Base-by-base conservation (phyloP, 176 grass and related monocot species). In the Poa annua region DNA sequence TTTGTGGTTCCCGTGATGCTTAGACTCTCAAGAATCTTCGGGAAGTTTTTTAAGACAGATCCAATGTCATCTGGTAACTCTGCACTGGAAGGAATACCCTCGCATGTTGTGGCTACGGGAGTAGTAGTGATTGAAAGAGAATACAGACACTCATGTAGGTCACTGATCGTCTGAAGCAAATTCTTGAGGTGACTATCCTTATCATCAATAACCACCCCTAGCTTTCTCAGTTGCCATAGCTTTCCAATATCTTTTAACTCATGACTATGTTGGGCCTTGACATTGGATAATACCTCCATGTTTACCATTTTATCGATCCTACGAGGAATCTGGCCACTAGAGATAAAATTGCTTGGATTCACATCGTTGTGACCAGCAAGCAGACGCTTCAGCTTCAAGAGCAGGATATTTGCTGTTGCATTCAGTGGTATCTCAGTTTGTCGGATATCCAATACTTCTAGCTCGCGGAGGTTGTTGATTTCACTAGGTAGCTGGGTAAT, bases 381-480 rank as follows among this genome's bases (percentile, higher is more conserved):
- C 11, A 90, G 44, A 1, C 34, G 84, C 57, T 86, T 86, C 29
- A 90, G 22, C 38, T 77, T 80, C 9, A 78, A 21, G 0, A 90
- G 79, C 0, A 24, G 4, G 7, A 83, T 1, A n/a, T 57, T 0
- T 11, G 0, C 6, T 55, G 59, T 82, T 48, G 61, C 53, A 10
- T 1, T 5, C 1, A 0, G 13, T 35, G 13, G 9, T 7, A 90
- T 16, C 0, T 66, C 1, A 3, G 52, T 90, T 26, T 79, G 8
- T 0, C 85, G 50, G 62, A 90, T 83, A 60, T 84, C 85, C 36
- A 91, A 13, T 76, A 71, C 61, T 12, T 91, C 75, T 12, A 91
- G 48, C 1, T 66, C 51, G 4, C 33, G 48, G 14, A 91, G 85
- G 8, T 81, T 76, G 20, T 80, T 86, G 50, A 91, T 88, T 62